Evolutionary conservation across 495 filamentous ascomycete species (phyloP), one percentile per base, ranked within the genome.

Genomic region (Penicillium paxilli): DNA sequence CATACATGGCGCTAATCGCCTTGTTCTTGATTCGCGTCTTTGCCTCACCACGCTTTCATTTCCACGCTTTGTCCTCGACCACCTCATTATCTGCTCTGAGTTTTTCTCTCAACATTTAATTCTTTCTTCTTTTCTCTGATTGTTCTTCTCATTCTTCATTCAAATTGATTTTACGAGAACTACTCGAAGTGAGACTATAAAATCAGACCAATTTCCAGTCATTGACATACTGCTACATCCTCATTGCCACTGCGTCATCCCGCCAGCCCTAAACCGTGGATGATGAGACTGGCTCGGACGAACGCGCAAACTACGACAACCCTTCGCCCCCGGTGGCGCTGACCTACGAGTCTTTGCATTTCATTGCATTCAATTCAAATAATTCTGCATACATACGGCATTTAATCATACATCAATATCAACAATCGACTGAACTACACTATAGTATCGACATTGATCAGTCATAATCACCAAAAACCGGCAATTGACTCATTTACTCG

Each of bases 181-280:
- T 59, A 23, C 23, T 14, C 24, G 17, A 52, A 17, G 14, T 25
- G 46, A 22, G 14, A 42, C 46, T 49, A 21, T 44, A 59, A 40
- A 52, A 45, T 44, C 47, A 20, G 3, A 28, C 23, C 44, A 23
- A 16, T 11, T 48, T 48, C 19, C 16, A 21, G 26, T 12, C 10
- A 5, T 26, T 20, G 4, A 28, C 12, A 11, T 44, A 40, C 33
- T n/a, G n/a, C n/a, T n/a, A 47, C 40, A 40, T 47, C 33, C 47
- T 47, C 44, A 23, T 44, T 47, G 52, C 62, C 53, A 54, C 40
- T 41, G 44, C 55, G 58, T 64, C 58, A 64, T 62, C 44, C 54
- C 47, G 44, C 35, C 2, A 49, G 22, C 47, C 52, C 49, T 48
- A 45, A 59, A 33, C 58, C 54, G 58, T 62, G 61, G 61, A 53